Evolutionary conservation across 2,329 filamentous ascomycete species (phyloP), one percentile per base, ranked within the genome.

Genomic region (Hymenoscyphus linearis): DNA sequence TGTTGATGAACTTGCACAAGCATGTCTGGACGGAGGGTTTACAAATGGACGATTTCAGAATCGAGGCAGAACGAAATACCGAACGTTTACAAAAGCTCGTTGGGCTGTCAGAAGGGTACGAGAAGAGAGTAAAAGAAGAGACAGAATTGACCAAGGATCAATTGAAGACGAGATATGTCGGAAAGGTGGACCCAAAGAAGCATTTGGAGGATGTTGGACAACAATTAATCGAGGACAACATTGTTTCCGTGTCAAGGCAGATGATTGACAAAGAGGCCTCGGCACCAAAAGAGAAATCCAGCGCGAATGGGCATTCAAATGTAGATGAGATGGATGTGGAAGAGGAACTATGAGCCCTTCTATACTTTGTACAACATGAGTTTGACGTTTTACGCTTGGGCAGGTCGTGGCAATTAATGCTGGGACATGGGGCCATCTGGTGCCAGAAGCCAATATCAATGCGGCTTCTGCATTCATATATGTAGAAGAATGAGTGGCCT

Each of bases 211-310:
- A 96, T 70, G 91, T 99, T 54, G 95, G 95, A 60, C 93, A 97
- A 77, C 88, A 96, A 75, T 84, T 98, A 67, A 98, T 99, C 71
- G 96, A 99, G 79, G 95, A 99, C 83, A 99, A 99, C 78, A 99
- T 99, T 67, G 95, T 99, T 13, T 91, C 92, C 3, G 93, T 99
- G n/a, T 96, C 92, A 67, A 84, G 93, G 75, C 95, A 98, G 77
- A 97, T 99, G 93, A 98, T 99, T 72, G 95, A 98, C 80, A 98
- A 98, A 80, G 95, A 99, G 76, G 95, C 95, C 3, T 95, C 92
- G 4, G 90, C 96, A 76, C 91, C 93, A 22, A 87, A 85, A 74
- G 87, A 88, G 76, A 82, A 89, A 62, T 73, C 70, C 13, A 75
- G 75, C 14, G 72, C 79, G 40, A 82, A 82, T 61, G 83, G 78